Base-by-base conservation (phyloP, 192 early-diverging fungal species). In the Linnemannia exigua region DNA sequence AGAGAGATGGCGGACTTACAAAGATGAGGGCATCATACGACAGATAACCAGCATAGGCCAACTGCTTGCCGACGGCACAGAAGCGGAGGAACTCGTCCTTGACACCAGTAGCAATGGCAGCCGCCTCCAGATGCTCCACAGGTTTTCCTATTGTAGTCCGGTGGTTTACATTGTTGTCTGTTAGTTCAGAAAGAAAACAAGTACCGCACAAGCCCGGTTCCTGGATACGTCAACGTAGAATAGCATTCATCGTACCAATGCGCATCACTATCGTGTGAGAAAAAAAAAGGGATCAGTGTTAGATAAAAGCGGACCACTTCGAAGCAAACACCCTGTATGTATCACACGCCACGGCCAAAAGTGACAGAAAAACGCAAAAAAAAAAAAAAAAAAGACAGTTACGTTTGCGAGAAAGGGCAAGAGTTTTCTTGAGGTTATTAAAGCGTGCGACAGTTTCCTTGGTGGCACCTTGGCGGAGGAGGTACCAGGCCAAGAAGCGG, bases 401-500 rank as follows among this genome's bases (percentile, higher is more conserved):
- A 92, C 93, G 85, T 79, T 96, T 96, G 73, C 95, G 90, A 38
- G 92, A 94, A 63, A 90, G 84, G 19, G 79, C 92, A 14, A 94
- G 71, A 47, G 81, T 88, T 44, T 87, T 92, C 88, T 94, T 93
- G 35, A 96, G 89, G 75, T 90, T 90, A 37, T 76, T 88, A 78
- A 92, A 90, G 44, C 92, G 90, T n/a, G 84, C 89, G 16, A 95
- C 80, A 19, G 83, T 87, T 11, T 92, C 93, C 81, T 95, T 94
- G 70, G 88, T 67, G 69, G 88, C 84, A 38, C 89, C 92, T 68
- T 91, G 80, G 66, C 89, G 89, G 58, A 87, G 69, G 37, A 95
- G 67, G 75, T 93, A 91, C 91, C 93, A 96, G 44, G 90, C 92
- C 48, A 95, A 88, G 80, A 97, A 96, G 25, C 96, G 95, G 9